Evolutionary conservation across 495 filamentous ascomycete species (phyloP).

Genomic region (Durotheca rogersii): DNA sequence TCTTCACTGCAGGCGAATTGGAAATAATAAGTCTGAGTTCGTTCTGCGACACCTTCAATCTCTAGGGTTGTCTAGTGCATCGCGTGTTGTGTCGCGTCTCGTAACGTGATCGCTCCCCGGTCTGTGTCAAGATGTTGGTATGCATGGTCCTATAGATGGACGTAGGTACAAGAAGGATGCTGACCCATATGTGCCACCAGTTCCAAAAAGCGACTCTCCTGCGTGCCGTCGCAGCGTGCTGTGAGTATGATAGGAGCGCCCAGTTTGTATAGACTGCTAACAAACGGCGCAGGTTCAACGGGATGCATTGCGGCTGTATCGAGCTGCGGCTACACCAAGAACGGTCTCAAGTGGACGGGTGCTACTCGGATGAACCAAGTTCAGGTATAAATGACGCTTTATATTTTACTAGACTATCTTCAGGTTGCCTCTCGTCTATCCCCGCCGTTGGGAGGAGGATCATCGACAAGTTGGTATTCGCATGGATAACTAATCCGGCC

Average conservation of each 20-base stretch:
- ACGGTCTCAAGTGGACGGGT: constrained; percentile 20
- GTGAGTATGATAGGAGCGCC: too few relatives aligned
- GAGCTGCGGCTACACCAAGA: constrained; percentile 3
- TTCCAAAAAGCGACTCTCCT: background rate
- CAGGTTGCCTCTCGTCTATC: too few relatives aligned
- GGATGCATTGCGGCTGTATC: background rate
- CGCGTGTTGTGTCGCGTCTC: too few relatives aligned
- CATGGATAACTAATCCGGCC: background rate
- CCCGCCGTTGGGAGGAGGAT: too few relatives aligned
- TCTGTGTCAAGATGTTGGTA: background rate
- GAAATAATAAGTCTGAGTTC: background rate
- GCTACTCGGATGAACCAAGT: constrained; percentile 25
- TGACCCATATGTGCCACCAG: background rate
- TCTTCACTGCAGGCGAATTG: background rate
- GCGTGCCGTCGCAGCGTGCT: background rate
- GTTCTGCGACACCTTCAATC: background rate
- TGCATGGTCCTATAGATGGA: background rate
- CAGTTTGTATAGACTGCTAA: too few relatives aligned
- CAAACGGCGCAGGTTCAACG: background rate
- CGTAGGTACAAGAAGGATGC: background rate
- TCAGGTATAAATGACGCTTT: background rate
- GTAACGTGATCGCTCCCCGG: background rate
- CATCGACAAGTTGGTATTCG: too few relatives aligned
- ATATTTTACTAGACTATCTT: background rate
- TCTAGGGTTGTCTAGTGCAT: background rate